Conservation (phyloP, 305 asterid genomes). For the Fraxinus paxiana region DNA sequence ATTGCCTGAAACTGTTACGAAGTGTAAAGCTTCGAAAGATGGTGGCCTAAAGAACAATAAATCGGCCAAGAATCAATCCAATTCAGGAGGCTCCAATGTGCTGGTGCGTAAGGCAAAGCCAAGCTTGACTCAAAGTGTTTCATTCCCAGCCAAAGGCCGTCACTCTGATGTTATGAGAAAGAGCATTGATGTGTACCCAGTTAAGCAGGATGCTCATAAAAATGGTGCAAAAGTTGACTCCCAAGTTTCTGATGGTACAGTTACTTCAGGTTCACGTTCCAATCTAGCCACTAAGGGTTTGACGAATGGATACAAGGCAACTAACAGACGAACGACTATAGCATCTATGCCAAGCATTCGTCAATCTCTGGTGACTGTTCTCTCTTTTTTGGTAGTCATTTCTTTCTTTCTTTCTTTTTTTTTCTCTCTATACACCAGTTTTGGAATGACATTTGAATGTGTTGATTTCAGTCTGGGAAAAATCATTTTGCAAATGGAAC, state of each 20-base stretch:
- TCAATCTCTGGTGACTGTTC: conserved; percentile 41
- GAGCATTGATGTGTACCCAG: conserved; percentile 53
- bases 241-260: conserved; percentile 31
- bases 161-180: conserved; percentile 53
- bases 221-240: conserved; percentile 39
- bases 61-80: conserved; percentile 38
- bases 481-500: conserved; percentile 38
- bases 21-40: conserved; percentile 22
- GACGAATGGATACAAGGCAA: conserved; percentile 18
- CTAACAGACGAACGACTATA: conserved; percentile 33
- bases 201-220: conserved; percentile 36
- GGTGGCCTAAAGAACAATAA: conserved; percentile 35
- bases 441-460: neutral
- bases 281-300: conserved; percentile 25
- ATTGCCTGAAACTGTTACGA: conserved; percentile 27
- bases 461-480: conserved; percentile 39
- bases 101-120: conserved; percentile 45
- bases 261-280: conserved; percentile 25
- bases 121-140: conserved; percentile 54
- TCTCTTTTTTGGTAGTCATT: neutral
- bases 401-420: neutral
- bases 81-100: conserved; percentile 39
- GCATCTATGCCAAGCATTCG: conserved; percentile 36
- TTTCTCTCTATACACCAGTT: neutral
- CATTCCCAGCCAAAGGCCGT: conserved; percentile 54